These are phyloP conservation scores for Lenzites betulinus DNA, from an alignment of 768 basidiomycete genomes.

Conservation along the genomic window DNA sequence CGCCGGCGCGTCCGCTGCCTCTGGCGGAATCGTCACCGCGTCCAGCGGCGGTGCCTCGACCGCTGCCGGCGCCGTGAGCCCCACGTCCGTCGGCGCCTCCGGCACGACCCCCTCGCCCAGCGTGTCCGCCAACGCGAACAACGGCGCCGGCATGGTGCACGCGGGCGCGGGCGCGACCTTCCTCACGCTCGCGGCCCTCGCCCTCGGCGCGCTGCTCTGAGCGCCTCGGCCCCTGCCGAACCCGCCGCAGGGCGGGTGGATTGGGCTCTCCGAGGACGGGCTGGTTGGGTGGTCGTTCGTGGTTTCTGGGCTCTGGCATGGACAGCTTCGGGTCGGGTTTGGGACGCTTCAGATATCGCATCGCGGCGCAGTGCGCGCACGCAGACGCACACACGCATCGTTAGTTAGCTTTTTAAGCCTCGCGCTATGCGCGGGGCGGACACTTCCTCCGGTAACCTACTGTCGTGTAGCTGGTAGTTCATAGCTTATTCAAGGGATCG, in stretches of 20 bases:
- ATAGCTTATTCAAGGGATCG: conserved; percentile 14
- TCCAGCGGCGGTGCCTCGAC: conserved; percentile 27
- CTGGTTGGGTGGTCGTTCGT: not conserved
- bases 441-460: conserved; percentile 14
- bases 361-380: not conserved
- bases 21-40: conserved; percentile 17
- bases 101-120: conserved; percentile 15
- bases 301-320: not conserved
- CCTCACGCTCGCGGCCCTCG: conserved; percentile 16
- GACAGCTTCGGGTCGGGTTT: not conserved
- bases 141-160: conserved; percentile 22
- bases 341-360: not conserved
- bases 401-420: conserved; percentile 9
- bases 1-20: conserved; percentile 23
- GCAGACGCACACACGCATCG: not conserved
- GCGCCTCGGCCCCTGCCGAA: conserved; percentile 2
- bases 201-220: conserved; percentile 21
- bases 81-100: not conserved
- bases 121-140: conserved; percentile 4
- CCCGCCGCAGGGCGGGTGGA: conserved; percentile 11
- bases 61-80: conserved; percentile 23
- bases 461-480: conserved; percentile 15
- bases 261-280: conserved; percentile 15
- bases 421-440: conserved; percentile 14
- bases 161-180: conserved; percentile 37